Evolutionary conservation across 768 basidiomycete species (phyloP), one percentile per base, ranked within the genome.

Genomic region (Kwoniella botswanensis): DNA sequence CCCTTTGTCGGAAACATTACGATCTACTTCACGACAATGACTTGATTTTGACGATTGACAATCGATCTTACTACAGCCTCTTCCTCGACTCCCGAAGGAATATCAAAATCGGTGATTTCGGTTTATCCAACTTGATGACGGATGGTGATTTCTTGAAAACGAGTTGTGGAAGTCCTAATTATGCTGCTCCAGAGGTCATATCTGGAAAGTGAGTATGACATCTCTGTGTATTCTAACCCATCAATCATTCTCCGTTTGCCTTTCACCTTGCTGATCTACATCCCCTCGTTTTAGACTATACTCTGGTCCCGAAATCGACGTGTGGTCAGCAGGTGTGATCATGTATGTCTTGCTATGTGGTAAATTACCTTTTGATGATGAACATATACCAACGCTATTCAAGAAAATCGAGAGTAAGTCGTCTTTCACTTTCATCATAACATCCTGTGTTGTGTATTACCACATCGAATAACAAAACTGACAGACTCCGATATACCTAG

Each of bases 301-400:
- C 81, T 94, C 94, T 0, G 97, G 97, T 0, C 95, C 96, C 0
- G 97, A 98, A 84, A 97, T 98, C 78, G 97, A 99, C 74, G 94
- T 98, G 12, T 99, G 97, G 97, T 94, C 93, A 76, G 93, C 93
- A 66, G 97, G 97, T 0, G 96, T 99, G n/a, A 98, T 99, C 75
- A 88, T 99, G 63, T 98, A 95, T 85, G 97, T 98, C 68, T 94
- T 99, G 91, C 88, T 99, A 4, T 95, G 93, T 79, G 97, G 96
- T 4, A 86, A 92, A 58, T 87, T 99, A 41, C 97, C 97, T 1
- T 99, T 99, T 81, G 97, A 98, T 85, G 95, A 98, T 84, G 94
- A 97, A 56, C 92, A 97, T 80, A 94, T 98, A 53, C 93, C 94
- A 60, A 87, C 88, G 0, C 85, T 99, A 12, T 98, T 98, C 85